These are phyloP conservation scores for sunflower (Helianthus annuus) DNA, from an alignment of 129 eudicot species.

Conservation along the genomic window DNA sequence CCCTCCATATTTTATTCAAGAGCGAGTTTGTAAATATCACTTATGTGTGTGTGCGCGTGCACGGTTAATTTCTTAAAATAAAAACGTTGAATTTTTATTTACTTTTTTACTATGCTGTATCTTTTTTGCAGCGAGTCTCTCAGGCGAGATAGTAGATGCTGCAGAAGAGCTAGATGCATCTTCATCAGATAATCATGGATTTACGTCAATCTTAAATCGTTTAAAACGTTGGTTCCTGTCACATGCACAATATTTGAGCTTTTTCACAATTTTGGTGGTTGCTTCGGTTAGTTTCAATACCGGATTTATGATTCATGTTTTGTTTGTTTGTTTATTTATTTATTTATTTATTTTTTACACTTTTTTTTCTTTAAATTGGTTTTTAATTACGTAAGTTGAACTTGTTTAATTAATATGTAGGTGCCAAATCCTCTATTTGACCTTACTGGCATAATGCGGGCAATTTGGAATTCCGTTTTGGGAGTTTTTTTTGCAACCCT, in stretches of 20 bases:
- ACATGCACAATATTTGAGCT: constrained; percentile 88
- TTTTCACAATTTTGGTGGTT: constrained; percentile 73
- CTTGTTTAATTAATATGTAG: constrained; percentile 40
- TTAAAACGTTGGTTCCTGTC: constrained; percentile 77
- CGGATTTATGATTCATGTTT: constrained; percentile 10
- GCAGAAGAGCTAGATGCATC: constrained; percentile 70
- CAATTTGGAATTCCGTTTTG: constrained; percentile 98
- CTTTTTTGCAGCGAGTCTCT: constrained; percentile 67
- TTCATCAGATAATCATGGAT: constrained; percentile 53
- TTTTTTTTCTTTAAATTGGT: neutral
- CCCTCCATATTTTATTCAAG: constrained; percentile 96
- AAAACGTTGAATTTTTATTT: neutral
- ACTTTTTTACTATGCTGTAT: neutral
- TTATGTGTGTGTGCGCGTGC: neutral
- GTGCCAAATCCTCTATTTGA: constrained; percentile 99
- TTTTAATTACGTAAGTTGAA: neutral
- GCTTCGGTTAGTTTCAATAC: constrained; percentile 78
- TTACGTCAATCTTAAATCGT: constrained; percentile 48
- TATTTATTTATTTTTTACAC: neutral
- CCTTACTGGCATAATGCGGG: constrained; percentile 98
- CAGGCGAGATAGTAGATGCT: constrained; percentile 67
- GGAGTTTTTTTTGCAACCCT: constrained; percentile 91
- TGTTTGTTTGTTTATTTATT: neutral
- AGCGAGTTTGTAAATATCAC: constrained; percentile 55
- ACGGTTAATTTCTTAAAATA: neutral